Evolutionary conservation across 345 rosid genomes (phyloP).

Genomic region (Passiflora organensis): DNA sequence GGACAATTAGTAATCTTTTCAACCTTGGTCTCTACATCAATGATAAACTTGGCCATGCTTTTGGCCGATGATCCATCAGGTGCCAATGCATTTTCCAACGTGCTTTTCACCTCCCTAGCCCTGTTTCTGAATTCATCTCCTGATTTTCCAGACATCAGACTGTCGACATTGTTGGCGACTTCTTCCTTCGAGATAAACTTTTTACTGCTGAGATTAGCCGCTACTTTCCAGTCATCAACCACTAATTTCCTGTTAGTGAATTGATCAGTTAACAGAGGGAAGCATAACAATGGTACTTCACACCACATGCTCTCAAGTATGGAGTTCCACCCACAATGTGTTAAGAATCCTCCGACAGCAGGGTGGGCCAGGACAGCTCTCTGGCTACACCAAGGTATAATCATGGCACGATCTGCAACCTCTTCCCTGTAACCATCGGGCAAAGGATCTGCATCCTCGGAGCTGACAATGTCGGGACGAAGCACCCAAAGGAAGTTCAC

Average conservation of each 20-base stretch:
- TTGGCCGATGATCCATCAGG: conserved; percentile 42
- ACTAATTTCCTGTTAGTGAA: conserved; percentile 73
- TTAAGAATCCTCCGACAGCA: conserved; percentile 72
- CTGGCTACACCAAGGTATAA: conserved; percentile 75
- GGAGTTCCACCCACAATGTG: conserved; percentile 90
- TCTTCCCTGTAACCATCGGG: conserved; percentile 46
- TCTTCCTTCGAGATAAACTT: conserved; percentile 33
- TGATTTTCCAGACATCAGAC: conserved; percentile 47
- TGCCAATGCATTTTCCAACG: conserved; percentile 37
- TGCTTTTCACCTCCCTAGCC: conserved; percentile 38
- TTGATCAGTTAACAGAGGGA: conserved; percentile 72
- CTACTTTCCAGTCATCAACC: conserved; percentile 81
- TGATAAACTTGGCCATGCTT: conserved; percentile 41
- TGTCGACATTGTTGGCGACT: conserved; percentile 33
- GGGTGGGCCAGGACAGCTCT: conserved; percentile 46
- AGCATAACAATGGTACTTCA: conserved; percentile 57
- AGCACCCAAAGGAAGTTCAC: conserved; percentile 85
- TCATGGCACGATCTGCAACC: conserved; percentile 41
- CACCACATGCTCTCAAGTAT: conserved; percentile 67
- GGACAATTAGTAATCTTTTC: no score
- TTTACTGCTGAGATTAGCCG: conserved; percentile 46
- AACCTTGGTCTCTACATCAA: conserved; percentile 31
- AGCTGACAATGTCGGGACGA: conserved; percentile 68
- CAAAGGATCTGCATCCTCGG: conserved; percentile 45
- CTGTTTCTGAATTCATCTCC: conserved; percentile 28